Conservation (phyloP, 495 filamentous ascomycete genomes). For the Mycothermus thermophilus region DNA sequence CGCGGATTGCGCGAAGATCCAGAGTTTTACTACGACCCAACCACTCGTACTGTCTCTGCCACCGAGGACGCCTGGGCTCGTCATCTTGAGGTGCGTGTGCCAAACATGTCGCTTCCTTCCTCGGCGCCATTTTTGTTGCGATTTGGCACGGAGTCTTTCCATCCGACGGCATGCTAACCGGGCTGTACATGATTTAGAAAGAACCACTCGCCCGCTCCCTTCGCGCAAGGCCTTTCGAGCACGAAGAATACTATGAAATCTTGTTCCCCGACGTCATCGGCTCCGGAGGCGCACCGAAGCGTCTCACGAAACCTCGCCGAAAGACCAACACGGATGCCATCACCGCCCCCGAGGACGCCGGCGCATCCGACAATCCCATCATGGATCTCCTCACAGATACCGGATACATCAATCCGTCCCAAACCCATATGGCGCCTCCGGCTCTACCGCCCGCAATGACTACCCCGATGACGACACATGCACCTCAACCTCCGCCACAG, state of each 20-base stretch:
- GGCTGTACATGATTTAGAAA: slow-evolving; percentile 17
- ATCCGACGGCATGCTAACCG: no score
- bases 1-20: slow-evolving; percentile 36
- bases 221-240: slow-evolving; percentile 34
- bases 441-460: slow-evolving; percentile 4
- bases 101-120: no score
- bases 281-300: slow-evolving; percentile 36
- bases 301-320: slow-evolving; percentile 33
- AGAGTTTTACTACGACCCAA: slow-evolving; percentile 33
- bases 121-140: no score
- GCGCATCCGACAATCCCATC: slow-evolving; percentile 19
- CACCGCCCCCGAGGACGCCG: slow-evolving; percentile 14
- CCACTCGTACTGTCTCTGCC: slow-evolving; percentile 30
- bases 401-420: slow-evolving; percentile 9
- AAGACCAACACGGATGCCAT: slow-evolving; percentile 20
- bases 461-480: slow-evolving; percentile 3
- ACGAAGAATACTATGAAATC: slow-evolving; percentile 38
- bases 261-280: slow-evolving; percentile 37
- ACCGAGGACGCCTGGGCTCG: slow-evolving; percentile 35
- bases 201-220: slow-evolving; percentile 36
- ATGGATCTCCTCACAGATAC: slow-evolving; percentile 21
- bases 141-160: no score
- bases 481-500: neutral
- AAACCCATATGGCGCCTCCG: slow-evolving; percentile 14
- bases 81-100: slow-evolving; percentile 29